Conservation (phyloP, 1,284 basidiomycete genomes). For the Fomitiporia mediterranea region DNA sequence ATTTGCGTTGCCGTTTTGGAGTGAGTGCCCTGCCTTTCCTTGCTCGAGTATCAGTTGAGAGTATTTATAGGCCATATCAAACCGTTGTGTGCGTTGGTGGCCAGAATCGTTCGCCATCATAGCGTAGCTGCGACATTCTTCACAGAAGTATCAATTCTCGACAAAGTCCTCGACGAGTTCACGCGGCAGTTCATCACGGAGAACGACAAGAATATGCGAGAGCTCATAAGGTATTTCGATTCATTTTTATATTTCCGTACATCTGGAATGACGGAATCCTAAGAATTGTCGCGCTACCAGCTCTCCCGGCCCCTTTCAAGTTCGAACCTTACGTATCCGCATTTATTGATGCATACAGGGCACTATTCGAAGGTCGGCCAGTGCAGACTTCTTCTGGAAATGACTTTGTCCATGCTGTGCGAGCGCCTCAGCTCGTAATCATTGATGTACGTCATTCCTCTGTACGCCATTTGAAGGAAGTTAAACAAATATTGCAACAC, state of each 20-base stretch:
- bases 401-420: not conserved
- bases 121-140: slow-evolving; percentile 7
- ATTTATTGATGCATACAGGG: slow-evolving; percentile 6
- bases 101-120: not conserved
- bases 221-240: slow-evolving; percentile 5
- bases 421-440: slow-evolving; percentile 8
- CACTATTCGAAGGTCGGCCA: not conserved
- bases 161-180: slow-evolving; percentile 7
- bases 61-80: slow-evolving; percentile 9
- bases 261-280: not conserved
- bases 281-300: slow-evolving; percentile 13
- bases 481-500: not conserved
- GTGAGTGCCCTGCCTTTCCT: not conserved
- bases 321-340: not conserved
- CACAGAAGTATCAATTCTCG: not conserved
- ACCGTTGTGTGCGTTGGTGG: slow-evolving; percentile 8
- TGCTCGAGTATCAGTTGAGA: not conserved
- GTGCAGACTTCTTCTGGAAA: not conserved
- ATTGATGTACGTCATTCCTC: slow-evolving; percentile 10
- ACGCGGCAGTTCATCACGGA: not conserved
- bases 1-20: slow-evolving; percentile 5
- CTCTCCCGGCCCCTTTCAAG: not conserved
- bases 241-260: not conserved
- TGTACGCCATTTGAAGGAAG: not conserved
- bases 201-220: not conserved